A percentile compares a stretch with the other conserved stretches of the same genome.
Evolutionary conservation across 208 protist species (phyloP).

Genomic region (Trypanosoma mega): DNA sequence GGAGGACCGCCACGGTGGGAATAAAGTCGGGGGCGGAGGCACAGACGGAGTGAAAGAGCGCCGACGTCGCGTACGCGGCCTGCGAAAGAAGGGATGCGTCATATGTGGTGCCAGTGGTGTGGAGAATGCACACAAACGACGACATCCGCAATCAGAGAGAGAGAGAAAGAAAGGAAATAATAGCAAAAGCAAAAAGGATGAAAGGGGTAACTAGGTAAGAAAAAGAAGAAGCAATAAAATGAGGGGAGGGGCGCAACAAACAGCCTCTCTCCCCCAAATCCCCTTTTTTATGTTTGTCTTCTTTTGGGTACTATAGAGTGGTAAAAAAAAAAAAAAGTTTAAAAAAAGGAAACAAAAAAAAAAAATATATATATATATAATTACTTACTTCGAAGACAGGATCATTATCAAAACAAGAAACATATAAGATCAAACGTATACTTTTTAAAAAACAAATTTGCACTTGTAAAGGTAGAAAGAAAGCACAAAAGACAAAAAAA

Average conservation of each 20-base stretch:
- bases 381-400: too few relatives aligned
- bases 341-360: slow-evolving; percentile 10
- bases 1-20: slow-evolving; percentile 54
- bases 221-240: too few relatives aligned
- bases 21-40: slow-evolving; percentile 58
- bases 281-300: neutral
- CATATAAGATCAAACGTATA: neutral
- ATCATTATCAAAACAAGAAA: slow-evolving; percentile 13
- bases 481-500: too few relatives aligned
- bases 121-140: slow-evolving; percentile 61
- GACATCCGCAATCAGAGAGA: too few relatives aligned
- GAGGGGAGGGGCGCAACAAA: too few relatives aligned
- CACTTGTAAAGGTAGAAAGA: too few relatives aligned
- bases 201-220: too few relatives aligned
- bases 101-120: slow-evolving; percentile 50
- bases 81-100: slow-evolving; percentile 42
- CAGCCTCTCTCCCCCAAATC: neutral
- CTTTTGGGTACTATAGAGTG: neutral
- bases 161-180: too few relatives aligned
- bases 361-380: slow-evolving; percentile 17
- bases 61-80: slow-evolving; percentile 41
- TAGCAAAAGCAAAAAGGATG: too few relatives aligned
- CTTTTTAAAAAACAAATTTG: too few relatives aligned
- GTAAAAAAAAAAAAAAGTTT: slow-evolving; percentile 1
- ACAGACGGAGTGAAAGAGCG: slow-evolving; percentile 44